Evolutionary conservation across 768 basidiomycete species (phyloP), one percentile per base, ranked within the genome.

Genomic region (Royoungia palumana): DNA sequence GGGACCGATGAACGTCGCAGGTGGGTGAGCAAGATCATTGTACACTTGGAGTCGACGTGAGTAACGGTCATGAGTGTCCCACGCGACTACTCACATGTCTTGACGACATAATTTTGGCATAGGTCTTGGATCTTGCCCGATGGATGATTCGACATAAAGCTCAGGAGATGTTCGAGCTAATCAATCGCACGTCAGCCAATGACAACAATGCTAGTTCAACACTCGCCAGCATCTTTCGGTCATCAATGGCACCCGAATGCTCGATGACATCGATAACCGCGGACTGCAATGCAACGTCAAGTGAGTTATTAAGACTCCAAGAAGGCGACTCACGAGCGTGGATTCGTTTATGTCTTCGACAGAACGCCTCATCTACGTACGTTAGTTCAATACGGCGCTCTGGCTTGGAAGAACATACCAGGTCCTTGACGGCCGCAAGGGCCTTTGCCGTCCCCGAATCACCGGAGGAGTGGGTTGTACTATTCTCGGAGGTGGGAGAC

Each of bases 11-110:
- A 73, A 81, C 1, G 89, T 88, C 7, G 81, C 71, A 7, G 89
- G 77, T 4, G 91, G 91, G 64, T 93, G 91, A 0, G 81, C 67
- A 14, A 95, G 77, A 64, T 94, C 92, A 54, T 85, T 80, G 65
- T 90, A 92, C 49, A 89, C 88, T 90, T 55, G 2, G 17, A 20
- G 17, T 45, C 41, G 28, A 24, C 17, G 16, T 47, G 11, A 47
- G 25, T 17, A 6, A 22, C 41, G 50, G 16, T 46, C 9, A 27
- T 12, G 12, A 5, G 16, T 32, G 13, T n/a, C 17, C 1, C 6
- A 16, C 12, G 5, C 16, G 17, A n/a, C 22, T 7, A 72, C 85
- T 52, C 50, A 89, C 89, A 59, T 27, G 81, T 70, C 58, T 82
- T 69, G 36, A 89, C 66, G 38, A 70, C 58, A 13, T 49, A 62